Percentiles rank a stretch among this genome's conserved stretches.
phyloP scores from a whole-genome alignment of 495 filamentous ascomycete genomes.

The Aspergillus sclerotiicarbonarius region DNA sequence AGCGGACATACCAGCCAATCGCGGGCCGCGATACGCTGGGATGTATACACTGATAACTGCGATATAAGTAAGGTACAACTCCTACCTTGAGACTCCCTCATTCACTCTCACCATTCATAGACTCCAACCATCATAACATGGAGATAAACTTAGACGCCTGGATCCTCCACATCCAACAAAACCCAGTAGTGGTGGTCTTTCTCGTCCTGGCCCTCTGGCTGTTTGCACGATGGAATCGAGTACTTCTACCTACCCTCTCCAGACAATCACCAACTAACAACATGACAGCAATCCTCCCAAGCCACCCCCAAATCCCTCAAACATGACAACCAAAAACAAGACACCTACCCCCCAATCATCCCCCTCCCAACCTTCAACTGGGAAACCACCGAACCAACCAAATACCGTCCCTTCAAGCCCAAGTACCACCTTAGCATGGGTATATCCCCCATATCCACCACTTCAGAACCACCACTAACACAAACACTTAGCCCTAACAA shows the following conservation, averaged over 20 bases:
- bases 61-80: neutral
- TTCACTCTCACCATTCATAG: neutral
- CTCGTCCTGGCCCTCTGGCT: conserved; percentile 5
- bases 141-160: neutral
- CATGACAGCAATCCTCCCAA: neutral
- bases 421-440: conserved; percentile 75
- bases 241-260: conserved; percentile 2
- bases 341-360: conserved; percentile 40
- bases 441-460: conserved; percentile 23
- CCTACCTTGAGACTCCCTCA: neutral
- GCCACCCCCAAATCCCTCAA: neutral
- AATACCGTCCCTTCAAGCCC: conserved; percentile 67
- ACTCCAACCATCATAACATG: neutral
- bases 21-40: neutral
- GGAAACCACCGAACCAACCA: conserved; percentile 53
- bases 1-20: conserved; percentile 9
- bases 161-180: conserved; percentile 2
- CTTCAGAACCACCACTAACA: neutral
- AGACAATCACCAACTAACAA: neutral
- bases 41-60: neutral
- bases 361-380: conserved; percentile 61
- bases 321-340: conserved; percentile 1
- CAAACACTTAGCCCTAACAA: conserved; percentile 39
- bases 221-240: conserved; percentile 15
- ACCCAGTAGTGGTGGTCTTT: conserved; percentile 4